Evolutionary conservation across 768 basidiomycete species (phyloP), one percentile per base, ranked within the genome.

Genomic region (Trametes cinnabarina): DNA sequence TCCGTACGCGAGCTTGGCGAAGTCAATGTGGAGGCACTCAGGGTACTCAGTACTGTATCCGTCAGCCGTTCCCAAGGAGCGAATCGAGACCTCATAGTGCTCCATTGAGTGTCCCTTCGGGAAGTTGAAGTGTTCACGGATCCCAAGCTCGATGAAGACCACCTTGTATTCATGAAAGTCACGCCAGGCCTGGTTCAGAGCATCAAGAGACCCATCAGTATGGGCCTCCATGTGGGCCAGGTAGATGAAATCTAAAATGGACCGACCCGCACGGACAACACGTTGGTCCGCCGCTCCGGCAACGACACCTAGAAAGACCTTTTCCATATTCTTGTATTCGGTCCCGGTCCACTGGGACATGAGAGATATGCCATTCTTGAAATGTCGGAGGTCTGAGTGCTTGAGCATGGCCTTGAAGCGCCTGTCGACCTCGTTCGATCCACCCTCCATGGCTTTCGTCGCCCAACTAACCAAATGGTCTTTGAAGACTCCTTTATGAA

Each of bases 341-440:
- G 61, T 69, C 0, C 78, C 79, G 0, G 78, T 78, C 75, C 75
- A 76, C 52, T 79, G 77, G 7, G 73, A 69, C 0, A 75, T 62
- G 0, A 59, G 34, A 0, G 72, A 76, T 26, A 82, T 77, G 0
- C 79, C 79, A 7, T 73, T 74, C 20, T 68, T 69, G 69, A 81
- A 79, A 47, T 76, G 72, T 0, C 72, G 72, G 2, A 79, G 60
- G 1, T 68, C 65, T 23, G 65, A 68, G 51, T 68, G 67, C 7
- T 63, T 65, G 2, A 74, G 71, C 37, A 77, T 62, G 2, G 63
- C 51, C 4, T 67, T 64, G 54, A 72, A 74, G 0, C 74, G 66
- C 1, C 60, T 60, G 61, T 82, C 78, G 37, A 80, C 63, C 51
- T 76, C 76, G 2, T 65, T 58, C 3, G 53, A 47, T 1, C 65